A percentile compares a stretch with the other conserved stretches of the same genome.
Conservation (phyloP, 768 basidiomycete genomes). For the Atractiella rhizophila region DNA sequence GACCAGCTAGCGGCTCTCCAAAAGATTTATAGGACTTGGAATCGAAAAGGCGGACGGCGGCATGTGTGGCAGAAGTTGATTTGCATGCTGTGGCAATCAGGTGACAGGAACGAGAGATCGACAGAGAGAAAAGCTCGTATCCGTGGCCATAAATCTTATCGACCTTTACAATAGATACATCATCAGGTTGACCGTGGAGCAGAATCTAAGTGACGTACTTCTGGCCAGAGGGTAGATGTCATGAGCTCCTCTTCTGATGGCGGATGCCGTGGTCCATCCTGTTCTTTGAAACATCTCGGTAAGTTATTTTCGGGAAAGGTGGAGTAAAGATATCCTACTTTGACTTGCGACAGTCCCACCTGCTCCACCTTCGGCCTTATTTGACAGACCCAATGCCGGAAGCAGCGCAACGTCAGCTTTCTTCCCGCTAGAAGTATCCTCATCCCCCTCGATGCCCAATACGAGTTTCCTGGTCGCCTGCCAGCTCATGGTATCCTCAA, state of each 20-base stretch:
- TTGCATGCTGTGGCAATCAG: slow-evolving; percentile 76
- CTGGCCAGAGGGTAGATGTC: slow-evolving; percentile 76
- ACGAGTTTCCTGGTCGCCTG: slow-evolving; percentile 27
- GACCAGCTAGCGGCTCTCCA: slow-evolving; percentile 52
- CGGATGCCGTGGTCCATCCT: slow-evolving; percentile 13
- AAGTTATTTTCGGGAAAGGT: too few relatives aligned
- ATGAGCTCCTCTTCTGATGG: slow-evolving; percentile 79
- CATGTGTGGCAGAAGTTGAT: slow-evolving; percentile 64
- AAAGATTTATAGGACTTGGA: slow-evolving; percentile 42
- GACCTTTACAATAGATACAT: slow-evolving; percentile 11
- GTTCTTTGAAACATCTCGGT: too few relatives aligned
- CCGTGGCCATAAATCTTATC: slow-evolving; percentile 97
- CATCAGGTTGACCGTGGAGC: neutral
- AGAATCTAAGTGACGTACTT: slow-evolving; percentile 23
- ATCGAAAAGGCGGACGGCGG: slow-evolving; percentile 59
- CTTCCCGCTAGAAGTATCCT: slow-evolving; percentile 23
- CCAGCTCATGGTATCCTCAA: slow-evolving; percentile 57
- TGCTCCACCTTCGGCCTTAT: slow-evolving; percentile 53
- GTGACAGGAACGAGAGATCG: slow-evolving; percentile 40
- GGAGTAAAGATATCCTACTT: too few relatives aligned
- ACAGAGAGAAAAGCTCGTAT: slow-evolving; percentile 72
- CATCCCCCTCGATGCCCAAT: slow-evolving; percentile 27
- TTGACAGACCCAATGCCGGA: slow-evolving; percentile 78
- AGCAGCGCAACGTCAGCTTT: slow-evolving; percentile 62
- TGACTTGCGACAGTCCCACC: too few relatives aligned